phyloP scores from a whole-genome alignment of 2,329 filamentous ascomycete species.

The Trichoderma sp. region DNA sequence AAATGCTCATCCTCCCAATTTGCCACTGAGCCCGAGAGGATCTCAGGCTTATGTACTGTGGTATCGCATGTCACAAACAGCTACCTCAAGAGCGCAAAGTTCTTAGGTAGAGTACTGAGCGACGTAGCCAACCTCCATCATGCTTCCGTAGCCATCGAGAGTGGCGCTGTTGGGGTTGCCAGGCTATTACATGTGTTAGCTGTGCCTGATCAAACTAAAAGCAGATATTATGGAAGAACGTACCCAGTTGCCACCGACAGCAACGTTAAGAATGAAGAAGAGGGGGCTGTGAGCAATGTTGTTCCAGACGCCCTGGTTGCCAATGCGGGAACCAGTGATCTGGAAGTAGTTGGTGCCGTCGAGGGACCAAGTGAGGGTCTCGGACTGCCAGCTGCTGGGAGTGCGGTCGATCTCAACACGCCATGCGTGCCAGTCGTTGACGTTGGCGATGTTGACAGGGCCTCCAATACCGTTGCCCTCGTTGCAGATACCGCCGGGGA shows the following conservation, averaged over 20 bases:
- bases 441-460: constrained; percentile 39
- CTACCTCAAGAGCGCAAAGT: not conserved
- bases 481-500: constrained; percentile 51
- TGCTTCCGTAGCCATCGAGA: constrained; percentile 45
- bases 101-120: constrained; percentile 39
- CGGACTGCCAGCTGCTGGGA: constrained; percentile 45
- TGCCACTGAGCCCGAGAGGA: not conserved
- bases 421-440: constrained; percentile 50
- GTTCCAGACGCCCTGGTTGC: constrained; percentile 49
- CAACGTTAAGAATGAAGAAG: constrained; percentile 57
- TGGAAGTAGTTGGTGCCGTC: constrained; percentile 48
- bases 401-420: constrained; percentile 52
- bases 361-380: constrained; percentile 54
- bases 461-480: constrained; percentile 49
- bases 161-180: constrained; percentile 51
- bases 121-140: constrained; percentile 56
- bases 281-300: constrained; percentile 52
- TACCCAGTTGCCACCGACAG: constrained; percentile 56
- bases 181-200: constrained; percentile 38
- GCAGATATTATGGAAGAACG: constrained; percentile 30
- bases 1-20: not conserved
- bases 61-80: not conserved
- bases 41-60: constrained; percentile 11
- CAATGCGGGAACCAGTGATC: constrained; percentile 47
- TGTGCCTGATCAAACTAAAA: not conserved